phyloP scores from a whole-genome alignment of 495 filamentous ascomycete genomes.

The Copromyces sp. region DNA sequence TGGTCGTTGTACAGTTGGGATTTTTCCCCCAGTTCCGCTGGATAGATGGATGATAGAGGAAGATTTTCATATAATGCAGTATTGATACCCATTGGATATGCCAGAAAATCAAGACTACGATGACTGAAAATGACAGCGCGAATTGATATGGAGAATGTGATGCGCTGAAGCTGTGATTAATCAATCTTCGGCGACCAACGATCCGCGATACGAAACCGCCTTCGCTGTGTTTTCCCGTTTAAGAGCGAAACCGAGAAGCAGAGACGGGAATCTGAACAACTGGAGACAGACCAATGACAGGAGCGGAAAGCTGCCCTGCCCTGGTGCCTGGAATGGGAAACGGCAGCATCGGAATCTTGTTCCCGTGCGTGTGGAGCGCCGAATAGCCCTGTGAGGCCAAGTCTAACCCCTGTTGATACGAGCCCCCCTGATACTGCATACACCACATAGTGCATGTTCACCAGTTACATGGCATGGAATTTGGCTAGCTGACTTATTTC shows the following conservation, averaged over 20 bases:
- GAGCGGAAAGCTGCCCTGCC: background rate
- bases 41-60: background rate
- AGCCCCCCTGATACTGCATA: too few relatives aligned
- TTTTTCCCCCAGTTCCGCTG: background rate
- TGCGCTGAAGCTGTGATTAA: too few relatives aligned
- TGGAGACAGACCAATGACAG: background rate
- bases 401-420: background rate
- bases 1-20: background rate
- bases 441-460: too few relatives aligned
- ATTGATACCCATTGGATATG: background rate
- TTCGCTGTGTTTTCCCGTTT: background rate
- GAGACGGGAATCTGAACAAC: background rate
- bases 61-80: background rate
- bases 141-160: background rate
- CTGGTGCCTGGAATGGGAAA: background rate
- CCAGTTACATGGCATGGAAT: too few relatives aligned
- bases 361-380: background rate
- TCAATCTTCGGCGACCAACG: background rate
- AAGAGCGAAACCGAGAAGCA: background rate
- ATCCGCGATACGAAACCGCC: background rate
- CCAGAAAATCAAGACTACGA: background rate
- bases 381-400: background rate
- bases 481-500: too few relatives aligned
- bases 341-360: background rate
- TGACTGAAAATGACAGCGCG: background rate